These are phyloP conservation scores for Malus hybrid DNA, from an alignment of 331 rosid species.

Conservation along the genomic window DNA sequence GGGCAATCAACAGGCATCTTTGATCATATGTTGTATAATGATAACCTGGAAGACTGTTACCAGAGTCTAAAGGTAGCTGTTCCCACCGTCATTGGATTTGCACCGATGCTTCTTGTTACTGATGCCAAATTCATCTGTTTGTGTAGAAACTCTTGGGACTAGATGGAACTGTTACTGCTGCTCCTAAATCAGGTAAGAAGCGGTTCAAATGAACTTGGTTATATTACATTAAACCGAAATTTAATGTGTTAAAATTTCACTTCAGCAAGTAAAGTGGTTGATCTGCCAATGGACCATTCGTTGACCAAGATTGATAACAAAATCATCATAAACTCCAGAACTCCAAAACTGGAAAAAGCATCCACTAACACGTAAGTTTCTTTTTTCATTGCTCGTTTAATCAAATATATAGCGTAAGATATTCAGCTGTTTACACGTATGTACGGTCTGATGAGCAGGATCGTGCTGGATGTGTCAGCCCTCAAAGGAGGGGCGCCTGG, in stretches of 20 bases:
- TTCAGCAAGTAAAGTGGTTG: constrained; percentile 39
- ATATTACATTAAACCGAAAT: background rate
- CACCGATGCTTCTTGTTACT: background rate
- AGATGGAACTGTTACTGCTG: constrained; percentile 26
- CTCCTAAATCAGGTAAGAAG: constrained; percentile 46
- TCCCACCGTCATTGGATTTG: background rate
- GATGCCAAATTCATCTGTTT: background rate
- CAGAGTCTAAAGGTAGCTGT: constrained; percentile 59
- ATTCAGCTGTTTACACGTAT: background rate
- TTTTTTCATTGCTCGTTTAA: background rate
- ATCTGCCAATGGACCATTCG: constrained; percentile 44
- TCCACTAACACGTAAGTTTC: constrained; percentile 54
- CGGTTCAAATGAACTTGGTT: background rate
- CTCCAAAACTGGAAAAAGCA: constrained; percentile 43
- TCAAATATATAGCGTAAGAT: background rate
- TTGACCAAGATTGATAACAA: constrained; percentile 49
- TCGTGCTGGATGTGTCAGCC: constrained; percentile 62
- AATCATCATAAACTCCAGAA: constrained; percentile 43
- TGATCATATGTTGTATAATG: constrained; percentile 65
- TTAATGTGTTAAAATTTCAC: constrained; percentile 10
- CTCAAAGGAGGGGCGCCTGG: constrained; percentile 90
- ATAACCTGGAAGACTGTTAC: constrained; percentile 69
- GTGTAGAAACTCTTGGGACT: constrained; percentile 70
- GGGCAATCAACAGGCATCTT: constrained; percentile 66
- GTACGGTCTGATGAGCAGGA: constrained; percentile 38